phyloP scores from a whole-genome alignment of 2,329 filamentous ascomycete species.

The Pseudocercospora musae region DNA sequence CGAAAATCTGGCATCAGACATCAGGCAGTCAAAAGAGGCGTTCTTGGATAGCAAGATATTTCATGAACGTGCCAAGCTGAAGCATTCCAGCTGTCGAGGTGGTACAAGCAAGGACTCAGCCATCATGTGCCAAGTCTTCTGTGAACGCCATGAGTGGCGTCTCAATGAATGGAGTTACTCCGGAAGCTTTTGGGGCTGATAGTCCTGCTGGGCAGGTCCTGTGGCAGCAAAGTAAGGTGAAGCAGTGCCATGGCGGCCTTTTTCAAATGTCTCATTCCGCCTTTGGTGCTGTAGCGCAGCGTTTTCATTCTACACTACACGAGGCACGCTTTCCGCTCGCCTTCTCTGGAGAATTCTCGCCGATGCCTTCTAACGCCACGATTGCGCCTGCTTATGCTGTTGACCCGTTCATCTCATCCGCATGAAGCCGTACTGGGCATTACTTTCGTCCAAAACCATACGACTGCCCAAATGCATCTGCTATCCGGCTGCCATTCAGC shows the following conservation, averaged over 20 bases:
- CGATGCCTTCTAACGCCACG: background rate
- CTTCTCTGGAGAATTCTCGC: background rate
- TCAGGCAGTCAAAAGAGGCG: too few relatives aligned
- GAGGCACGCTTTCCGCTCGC: background rate
- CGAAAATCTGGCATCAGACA: too few relatives aligned
- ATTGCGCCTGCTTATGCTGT: background rate
- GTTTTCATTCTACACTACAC: background rate
- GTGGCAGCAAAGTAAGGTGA: background rate
- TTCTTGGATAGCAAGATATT: too few relatives aligned
- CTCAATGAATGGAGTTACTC: background rate
- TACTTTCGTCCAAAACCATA: constrained; percentile 67
- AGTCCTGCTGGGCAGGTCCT: background rate
- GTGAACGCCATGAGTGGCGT: background rate
- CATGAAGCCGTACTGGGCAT: background rate
- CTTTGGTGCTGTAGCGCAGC: background rate
- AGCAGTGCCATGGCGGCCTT: background rate
- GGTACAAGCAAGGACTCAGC: too few relatives aligned
- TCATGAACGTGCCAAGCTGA: too few relatives aligned
- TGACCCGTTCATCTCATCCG: background rate
- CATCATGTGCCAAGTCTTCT: too few relatives aligned
- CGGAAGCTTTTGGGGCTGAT: background rate
- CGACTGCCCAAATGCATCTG: constrained; percentile 87
- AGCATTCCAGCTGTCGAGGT: too few relatives aligned
- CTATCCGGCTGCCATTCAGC: constrained; percentile 56
- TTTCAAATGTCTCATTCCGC: background rate